Evolutionary conservation across 2,329 filamentous ascomycete species (phyloP), one percentile per base, ranked within the genome.

Genomic region (Fusarium poae): DNA sequence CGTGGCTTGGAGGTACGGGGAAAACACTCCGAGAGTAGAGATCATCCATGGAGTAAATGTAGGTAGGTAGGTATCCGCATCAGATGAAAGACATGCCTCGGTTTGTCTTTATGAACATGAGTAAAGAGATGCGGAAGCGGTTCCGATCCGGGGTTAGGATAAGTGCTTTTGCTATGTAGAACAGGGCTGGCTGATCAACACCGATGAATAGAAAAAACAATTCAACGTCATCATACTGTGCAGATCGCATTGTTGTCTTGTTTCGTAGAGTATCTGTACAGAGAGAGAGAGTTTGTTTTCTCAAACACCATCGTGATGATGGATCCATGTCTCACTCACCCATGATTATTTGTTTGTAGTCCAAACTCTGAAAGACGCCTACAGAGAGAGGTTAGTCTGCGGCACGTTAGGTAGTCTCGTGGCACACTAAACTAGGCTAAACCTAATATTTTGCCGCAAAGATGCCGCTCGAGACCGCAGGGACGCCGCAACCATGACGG

Each of bases 401-500:
- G 48, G 48, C 34, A 51, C 23, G 37, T 51, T 51, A n/a, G n/a
- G n/a, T n/a, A 18, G 13, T 18, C 40, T 51, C 21, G 48, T 39
- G 18, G 37, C 46, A 50, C 21, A n/a, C 21, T 34, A 9, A 29
- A 51, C 23, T 18, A 50, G 23, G 27, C 46, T 21, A 39, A 51
- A 29, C 32, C 34, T 51, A 39, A 39, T 29, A 18, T 16, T 11
- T 21, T 5, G 34, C 48, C 48, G 48, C 48, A 51, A 27, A 12
- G 6, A 27, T 50, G 48, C 48, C 34, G n/a, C 23, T 39, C 11
- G 9, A 37, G 29, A 21, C 65, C 45, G 65, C 42, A 56, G 21
- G 29, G 50, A 45, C 23, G 65, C 65, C 65, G 65, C 50, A 42
- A 32, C 11, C 11, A n/a, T n/a, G 23, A 57, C 64, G 64, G 57